Conservation (phyloP, 2,329 filamentous ascomycete species). For the Calonectria hongkongensis region DNA sequence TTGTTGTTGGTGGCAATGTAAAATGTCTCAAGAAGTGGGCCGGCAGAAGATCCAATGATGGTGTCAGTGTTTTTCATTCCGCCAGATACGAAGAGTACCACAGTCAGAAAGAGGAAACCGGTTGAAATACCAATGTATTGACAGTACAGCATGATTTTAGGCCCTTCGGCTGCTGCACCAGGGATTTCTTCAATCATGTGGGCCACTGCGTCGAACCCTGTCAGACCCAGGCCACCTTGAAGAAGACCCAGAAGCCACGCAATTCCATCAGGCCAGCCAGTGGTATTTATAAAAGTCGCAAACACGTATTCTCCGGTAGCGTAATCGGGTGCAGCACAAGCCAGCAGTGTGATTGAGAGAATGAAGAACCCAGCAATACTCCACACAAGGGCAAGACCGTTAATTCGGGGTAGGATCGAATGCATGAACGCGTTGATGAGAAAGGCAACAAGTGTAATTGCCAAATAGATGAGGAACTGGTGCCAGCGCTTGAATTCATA, state of each 20-base stretch:
- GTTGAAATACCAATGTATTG: slow-evolving; percentile 78
- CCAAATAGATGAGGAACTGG: slow-evolving; percentile 75
- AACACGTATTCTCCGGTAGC: slow-evolving; percentile 57
- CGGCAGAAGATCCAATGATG: slow-evolving; percentile 72
- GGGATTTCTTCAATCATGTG: slow-evolving; percentile 62
- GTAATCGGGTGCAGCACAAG: slow-evolving; percentile 79
- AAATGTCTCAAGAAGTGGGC: slow-evolving; percentile 78
- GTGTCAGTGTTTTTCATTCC: slow-evolving; percentile 67
- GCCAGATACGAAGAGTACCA: slow-evolving; percentile 78
- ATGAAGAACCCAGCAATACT: slow-evolving; percentile 80
- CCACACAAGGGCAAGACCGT: slow-evolving; percentile 82
- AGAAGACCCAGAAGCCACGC: slow-evolving; percentile 59
- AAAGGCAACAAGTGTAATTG: slow-evolving; percentile 54
- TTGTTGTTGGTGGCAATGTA: slow-evolving; percentile 77
- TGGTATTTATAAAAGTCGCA: slow-evolving; percentile 57
- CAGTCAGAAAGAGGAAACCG: slow-evolving; percentile 77
- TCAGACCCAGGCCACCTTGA: slow-evolving; percentile 58
- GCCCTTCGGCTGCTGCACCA: slow-evolving; percentile 55
- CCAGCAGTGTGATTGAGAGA: slow-evolving; percentile 80
- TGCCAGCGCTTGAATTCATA: slow-evolving; percentile 79
- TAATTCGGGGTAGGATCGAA: slow-evolving; percentile 65
- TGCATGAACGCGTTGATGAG: slow-evolving; percentile 58
- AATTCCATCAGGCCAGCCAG: slow-evolving; percentile 59
- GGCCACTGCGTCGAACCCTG: slow-evolving; percentile 60
- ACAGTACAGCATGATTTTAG: slow-evolving; percentile 69